Conservation (phyloP, 345 rosid species). For the Hibiscus trionum region DNA sequence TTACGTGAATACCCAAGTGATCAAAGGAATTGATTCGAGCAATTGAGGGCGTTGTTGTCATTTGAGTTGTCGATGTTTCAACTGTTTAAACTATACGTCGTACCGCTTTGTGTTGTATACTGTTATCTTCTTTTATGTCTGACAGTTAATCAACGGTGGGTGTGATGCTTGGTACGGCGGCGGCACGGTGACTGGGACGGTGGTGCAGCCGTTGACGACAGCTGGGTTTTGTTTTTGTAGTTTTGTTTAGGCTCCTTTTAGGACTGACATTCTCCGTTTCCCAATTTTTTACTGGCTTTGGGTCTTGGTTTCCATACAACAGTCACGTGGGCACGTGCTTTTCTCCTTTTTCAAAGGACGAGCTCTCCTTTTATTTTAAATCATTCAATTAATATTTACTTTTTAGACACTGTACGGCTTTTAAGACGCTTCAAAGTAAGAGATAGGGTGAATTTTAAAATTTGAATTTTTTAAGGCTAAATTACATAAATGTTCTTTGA, state of each 20-base stretch:
- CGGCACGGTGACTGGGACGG: not conserved
- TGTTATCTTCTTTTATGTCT: not conserved
- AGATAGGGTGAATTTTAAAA: no score
- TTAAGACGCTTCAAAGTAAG: no score
- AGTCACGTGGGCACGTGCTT: slow-evolving; percentile 11
- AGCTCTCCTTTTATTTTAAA: not conserved
- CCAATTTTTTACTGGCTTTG: not conserved
- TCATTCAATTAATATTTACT: no score
- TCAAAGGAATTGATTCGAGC: not conserved
- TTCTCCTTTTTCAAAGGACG: not conserved
- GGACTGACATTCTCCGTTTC: not conserved
- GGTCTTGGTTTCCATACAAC: not conserved
- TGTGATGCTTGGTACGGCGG: not conserved
- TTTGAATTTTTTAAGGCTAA: no score
- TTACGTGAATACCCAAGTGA: slow-evolving; percentile 6
- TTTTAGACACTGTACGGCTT: no score
- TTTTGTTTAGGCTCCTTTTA: not conserved
- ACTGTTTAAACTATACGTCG: not conserved
- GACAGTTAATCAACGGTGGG: not conserved
- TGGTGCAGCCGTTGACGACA: not conserved
- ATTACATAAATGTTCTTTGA: no score
- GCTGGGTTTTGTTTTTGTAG: not conserved
- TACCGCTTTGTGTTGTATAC: not conserved
- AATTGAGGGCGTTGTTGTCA: slow-evolving; percentile 5
- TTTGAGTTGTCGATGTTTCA: not conserved